Conservation (phyloP, 768 basidiomycete genomes). For the Auriculariales sp. region DNA sequence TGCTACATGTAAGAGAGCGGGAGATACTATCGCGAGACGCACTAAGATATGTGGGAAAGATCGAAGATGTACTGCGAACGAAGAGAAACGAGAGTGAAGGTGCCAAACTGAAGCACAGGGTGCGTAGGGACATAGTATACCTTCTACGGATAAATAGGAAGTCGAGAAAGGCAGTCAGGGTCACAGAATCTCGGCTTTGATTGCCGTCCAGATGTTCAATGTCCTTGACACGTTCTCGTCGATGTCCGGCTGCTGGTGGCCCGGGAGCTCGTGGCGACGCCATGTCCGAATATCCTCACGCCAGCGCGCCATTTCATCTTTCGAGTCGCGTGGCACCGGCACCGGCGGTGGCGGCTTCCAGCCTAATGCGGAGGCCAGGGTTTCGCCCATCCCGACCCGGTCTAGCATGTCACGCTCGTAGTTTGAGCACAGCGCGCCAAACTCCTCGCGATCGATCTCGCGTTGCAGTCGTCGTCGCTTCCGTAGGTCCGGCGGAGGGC, state of each 20-base stretch:
- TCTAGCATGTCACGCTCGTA: conserved; percentile 1
- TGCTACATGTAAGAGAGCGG: too few species aligned
- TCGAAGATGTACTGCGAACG: too few species aligned
- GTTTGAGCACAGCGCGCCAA: not conserved
- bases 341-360: not conserved
- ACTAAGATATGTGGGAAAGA: too few species aligned
- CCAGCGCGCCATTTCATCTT: not conserved
- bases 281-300: not conserved
- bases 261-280: not conserved
- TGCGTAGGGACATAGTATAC: too few species aligned
- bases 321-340: not conserved
- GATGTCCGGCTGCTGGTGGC: not conserved
- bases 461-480: not conserved
- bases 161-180: too few species aligned
- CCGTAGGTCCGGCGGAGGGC: not conserved
- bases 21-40: too few species aligned
- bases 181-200: not conserved
- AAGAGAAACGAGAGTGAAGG: too few species aligned
- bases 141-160: too few species aligned
- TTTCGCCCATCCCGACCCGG: not conserved
- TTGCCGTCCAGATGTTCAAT: not conserved
- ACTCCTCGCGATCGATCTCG: not conserved
- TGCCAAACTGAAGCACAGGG: too few species aligned
- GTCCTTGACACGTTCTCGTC: not conserved
- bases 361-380: not conserved